Evolutionary conservation across 768 basidiomycete species (phyloP).

Genomic region (Aureoboletus auriporus): DNA sequence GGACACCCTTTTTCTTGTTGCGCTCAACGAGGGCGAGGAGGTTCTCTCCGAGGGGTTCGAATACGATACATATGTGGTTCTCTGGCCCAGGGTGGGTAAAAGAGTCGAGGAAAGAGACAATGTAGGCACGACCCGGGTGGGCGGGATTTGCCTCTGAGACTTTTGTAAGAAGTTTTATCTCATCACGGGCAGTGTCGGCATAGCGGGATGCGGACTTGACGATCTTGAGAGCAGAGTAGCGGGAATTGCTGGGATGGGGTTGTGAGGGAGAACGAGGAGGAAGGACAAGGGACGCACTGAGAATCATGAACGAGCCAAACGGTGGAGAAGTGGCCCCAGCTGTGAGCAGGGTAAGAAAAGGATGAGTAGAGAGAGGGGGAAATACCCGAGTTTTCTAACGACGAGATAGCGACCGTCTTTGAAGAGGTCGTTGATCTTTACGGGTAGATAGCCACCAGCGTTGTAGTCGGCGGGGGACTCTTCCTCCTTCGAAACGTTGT

Average conservation of each 20-base stretch:
- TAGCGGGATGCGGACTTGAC: slow-evolving; percentile 95
- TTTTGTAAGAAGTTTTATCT: slow-evolving; percentile 86
- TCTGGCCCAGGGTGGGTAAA: slow-evolving; percentile 76
- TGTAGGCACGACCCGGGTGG: slow-evolving; percentile 75
- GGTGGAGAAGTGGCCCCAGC: slow-evolving; percentile 95
- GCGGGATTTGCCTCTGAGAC: slow-evolving; percentile 66
- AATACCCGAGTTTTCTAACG: slow-evolving; percentile 84
- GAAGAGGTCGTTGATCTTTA: slow-evolving; percentile 81
- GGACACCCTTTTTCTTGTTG: slow-evolving; percentile 80
- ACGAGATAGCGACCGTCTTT: slow-evolving; percentile 81
- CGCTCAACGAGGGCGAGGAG: slow-evolving; percentile 70
- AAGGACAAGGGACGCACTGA: slow-evolving; percentile 45
- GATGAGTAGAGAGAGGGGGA: slow-evolving; percentile 1
- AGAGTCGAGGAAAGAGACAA: slow-evolving; percentile 89
- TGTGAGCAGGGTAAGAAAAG: slow-evolving; percentile 28
- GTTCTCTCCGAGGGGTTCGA: slow-evolving; percentile 82
- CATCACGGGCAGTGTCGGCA: slow-evolving; percentile 94
- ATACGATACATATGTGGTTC: slow-evolving; percentile 87
- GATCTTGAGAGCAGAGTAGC: slow-evolving; percentile 89
- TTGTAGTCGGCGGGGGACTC: slow-evolving; percentile 85
- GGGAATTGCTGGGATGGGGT: slow-evolving; percentile 46
- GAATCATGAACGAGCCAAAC: slow-evolving; percentile 87
- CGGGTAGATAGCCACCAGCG: slow-evolving; percentile 73
- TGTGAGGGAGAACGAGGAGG: slow-evolving; percentile 11
- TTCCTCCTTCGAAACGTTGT: slow-evolving; percentile 67